Conservation (phyloP, 176 grass and related monocot genomes). For the Oryza brachyantha region DNA sequence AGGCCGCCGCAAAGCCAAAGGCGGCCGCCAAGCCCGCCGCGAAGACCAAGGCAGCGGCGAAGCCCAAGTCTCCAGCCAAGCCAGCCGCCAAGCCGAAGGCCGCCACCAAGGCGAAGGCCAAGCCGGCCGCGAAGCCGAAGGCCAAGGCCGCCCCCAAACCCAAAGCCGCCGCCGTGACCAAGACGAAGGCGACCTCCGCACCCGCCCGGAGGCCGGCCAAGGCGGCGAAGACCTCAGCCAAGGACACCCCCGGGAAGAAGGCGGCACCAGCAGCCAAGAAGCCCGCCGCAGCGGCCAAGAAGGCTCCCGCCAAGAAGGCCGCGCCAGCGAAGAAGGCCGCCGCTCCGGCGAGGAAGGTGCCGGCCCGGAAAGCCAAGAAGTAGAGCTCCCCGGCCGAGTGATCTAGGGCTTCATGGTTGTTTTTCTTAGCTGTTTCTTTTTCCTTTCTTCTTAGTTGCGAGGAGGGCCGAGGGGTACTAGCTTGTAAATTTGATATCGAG, state of each 20-base stretch:
- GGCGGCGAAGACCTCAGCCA: conserved; percentile 52
- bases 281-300: not conserved
- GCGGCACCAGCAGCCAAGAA: conserved; percentile 33
- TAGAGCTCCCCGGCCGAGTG: not conserved
- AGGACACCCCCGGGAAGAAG: conserved; percentile 41
- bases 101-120: conserved; percentile 18
- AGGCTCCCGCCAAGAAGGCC: conserved; percentile 22
- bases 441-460: not conserved
- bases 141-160: not conserved
- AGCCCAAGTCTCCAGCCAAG: conserved; percentile 26
- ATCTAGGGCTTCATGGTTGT: not conserved
- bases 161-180: conserved; percentile 10
- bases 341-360: conserved; percentile 44
- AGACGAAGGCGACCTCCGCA: conserved; percentile 27
- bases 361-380: conserved; percentile 63
- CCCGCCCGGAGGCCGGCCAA: conserved; percentile 37
- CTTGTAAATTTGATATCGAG: conserved; percentile 58
- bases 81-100: not conserved
- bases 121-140: conserved; percentile 34
- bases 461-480: not conserved
- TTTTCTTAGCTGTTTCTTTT: conserved; percentile 5
- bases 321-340: conserved; percentile 32
- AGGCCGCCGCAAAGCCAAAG: not conserved
- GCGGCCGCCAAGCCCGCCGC: conserved; percentile 6
- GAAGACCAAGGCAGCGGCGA: not conserved